These are phyloP conservation scores for Anthostomella pinea DNA, from an alignment of 2,329 filamentous ascomycete genomes.

Conservation along the genomic window DNA sequence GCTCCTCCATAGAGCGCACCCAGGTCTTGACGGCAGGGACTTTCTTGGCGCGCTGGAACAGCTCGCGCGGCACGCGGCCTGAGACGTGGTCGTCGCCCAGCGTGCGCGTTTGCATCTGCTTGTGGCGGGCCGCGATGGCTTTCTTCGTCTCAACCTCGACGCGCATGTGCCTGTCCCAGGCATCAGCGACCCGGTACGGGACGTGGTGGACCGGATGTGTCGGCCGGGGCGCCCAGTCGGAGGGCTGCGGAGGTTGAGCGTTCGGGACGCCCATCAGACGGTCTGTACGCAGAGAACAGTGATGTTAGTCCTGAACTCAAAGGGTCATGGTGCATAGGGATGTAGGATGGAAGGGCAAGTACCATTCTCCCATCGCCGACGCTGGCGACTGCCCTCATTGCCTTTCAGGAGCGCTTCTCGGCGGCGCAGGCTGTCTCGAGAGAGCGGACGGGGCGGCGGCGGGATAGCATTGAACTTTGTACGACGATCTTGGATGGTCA, in stretches of 20 bases:
- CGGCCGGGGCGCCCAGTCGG: constrained; percentile 79
- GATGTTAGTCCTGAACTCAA: constrained; percentile 1
- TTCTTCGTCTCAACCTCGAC: constrained; percentile 45
- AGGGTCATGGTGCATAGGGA: constrained; percentile 1
- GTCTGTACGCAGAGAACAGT: constrained; percentile 50
- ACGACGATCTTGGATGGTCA: constrained; percentile 28
- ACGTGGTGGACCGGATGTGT: constrained; percentile 76
- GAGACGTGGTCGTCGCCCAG: constrained; percentile 42
- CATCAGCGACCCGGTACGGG: constrained; percentile 78
- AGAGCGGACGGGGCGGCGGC: constrained; percentile 42
- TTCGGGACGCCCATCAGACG: constrained; percentile 84
- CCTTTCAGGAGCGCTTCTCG: constrained; percentile 81
- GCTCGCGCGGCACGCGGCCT: constrained; percentile 70
- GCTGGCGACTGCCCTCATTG: constrained; percentile 82
- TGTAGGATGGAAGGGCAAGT: constrained; percentile 20
- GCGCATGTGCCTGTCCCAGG: constrained; percentile 43
- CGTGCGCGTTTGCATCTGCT: constrained; percentile 42
- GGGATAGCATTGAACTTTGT: constrained; percentile 25
- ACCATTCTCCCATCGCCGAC: constrained; percentile 96
- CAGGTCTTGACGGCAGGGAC: constrained; percentile 73
- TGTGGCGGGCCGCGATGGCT: constrained; percentile 36
- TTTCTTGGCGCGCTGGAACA: constrained; percentile 78
- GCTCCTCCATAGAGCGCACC: constrained; percentile 80
- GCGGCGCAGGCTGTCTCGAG: constrained; percentile 54
- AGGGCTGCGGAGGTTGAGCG: constrained; percentile 74